Conservation (phyloP, 2,329 filamentous ascomycete species). For the Aspergillus piperis region DNA sequence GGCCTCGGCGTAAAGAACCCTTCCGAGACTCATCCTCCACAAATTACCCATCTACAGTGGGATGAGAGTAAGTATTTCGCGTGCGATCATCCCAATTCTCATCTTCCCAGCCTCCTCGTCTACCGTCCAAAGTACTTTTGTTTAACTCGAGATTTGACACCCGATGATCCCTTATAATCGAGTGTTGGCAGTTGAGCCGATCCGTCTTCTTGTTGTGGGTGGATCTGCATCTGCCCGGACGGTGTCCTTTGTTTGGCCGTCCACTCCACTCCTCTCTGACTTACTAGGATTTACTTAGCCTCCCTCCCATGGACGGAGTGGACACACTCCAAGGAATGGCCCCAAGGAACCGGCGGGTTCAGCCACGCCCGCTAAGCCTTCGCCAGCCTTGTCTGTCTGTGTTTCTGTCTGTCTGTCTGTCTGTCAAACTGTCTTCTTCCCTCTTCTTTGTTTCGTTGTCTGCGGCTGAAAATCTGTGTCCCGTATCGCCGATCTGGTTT, state of each 20-base stretch:
- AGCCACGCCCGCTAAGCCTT: conserved; percentile 24
- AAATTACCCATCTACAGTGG: too few species aligned
- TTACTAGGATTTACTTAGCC: too few species aligned
- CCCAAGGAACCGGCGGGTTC: conserved; percentile 17
- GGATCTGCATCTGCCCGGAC: neutral
- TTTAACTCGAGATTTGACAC: too few species aligned
- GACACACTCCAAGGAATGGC: conserved; percentile 3
- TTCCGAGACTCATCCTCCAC: too few species aligned
- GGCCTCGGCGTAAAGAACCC: neutral
- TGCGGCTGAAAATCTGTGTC: conserved; percentile 21
- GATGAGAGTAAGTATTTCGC: neutral
- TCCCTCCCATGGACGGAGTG: conserved; percentile 6
- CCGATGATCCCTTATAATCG: too few species aligned
- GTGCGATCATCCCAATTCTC: neutral
- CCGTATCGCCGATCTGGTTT: conserved; percentile 10
- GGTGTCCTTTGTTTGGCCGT: neutral
- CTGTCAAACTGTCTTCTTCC: conserved; percentile 7
- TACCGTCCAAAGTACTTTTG: too few species aligned
- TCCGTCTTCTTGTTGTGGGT: neutral
- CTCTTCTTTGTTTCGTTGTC: neutral
- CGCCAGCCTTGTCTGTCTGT: conserved; percentile 13
- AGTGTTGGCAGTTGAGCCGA: too few species aligned
- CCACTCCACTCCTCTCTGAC: neutral
- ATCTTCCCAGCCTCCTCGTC: neutral
- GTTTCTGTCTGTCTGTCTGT: conserved; percentile 16